Percentiles rank a stretch among this genome's conserved stretches.
Evolutionary conservation across 2,329 filamentous ascomycete species (phyloP).

Genomic region (Fusarium proliferatum): DNA sequence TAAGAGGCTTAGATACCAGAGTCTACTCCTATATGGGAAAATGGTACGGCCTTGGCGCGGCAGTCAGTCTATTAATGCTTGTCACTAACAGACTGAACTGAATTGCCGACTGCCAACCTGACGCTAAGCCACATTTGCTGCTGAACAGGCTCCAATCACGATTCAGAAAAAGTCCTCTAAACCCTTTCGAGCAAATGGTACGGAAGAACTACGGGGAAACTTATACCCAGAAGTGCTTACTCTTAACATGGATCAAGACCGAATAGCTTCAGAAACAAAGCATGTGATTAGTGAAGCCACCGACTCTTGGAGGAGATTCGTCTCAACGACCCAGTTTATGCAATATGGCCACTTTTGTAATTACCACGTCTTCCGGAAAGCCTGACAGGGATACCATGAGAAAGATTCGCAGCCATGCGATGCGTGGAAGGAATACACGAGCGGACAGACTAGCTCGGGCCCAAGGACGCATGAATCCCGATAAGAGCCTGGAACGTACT

Average conservation of each 20-base stretch:
- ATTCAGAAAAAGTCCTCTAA: rapidly evolving
- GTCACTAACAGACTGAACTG: neutral
- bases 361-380: neutral
- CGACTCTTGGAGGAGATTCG: rapidly evolving
- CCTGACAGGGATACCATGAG: neutral
- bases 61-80: neutral
- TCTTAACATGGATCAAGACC: rapidly evolving
- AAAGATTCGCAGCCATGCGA: neutral
- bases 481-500: rapidly evolving
- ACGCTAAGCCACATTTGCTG: neutral
- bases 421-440: neutral
- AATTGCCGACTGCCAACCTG: neutral
- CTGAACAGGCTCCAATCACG: rapidly evolving
- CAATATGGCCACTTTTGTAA: neutral
- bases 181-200: neutral
- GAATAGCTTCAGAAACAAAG: rapidly evolving
- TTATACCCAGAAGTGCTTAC: neutral
- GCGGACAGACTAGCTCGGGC: neutral
- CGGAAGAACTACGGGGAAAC: neutral
- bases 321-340: rapidly evolving
- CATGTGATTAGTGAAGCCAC: neutral
- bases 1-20: rapidly evolving
- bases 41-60: neutral
- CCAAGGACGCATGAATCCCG: rapidly evolving
- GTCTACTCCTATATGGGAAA: neutral